phyloP scores from a whole-genome alignment of 2,329 filamentous ascomycete genomes.

The Polychaeton citri region DNA sequence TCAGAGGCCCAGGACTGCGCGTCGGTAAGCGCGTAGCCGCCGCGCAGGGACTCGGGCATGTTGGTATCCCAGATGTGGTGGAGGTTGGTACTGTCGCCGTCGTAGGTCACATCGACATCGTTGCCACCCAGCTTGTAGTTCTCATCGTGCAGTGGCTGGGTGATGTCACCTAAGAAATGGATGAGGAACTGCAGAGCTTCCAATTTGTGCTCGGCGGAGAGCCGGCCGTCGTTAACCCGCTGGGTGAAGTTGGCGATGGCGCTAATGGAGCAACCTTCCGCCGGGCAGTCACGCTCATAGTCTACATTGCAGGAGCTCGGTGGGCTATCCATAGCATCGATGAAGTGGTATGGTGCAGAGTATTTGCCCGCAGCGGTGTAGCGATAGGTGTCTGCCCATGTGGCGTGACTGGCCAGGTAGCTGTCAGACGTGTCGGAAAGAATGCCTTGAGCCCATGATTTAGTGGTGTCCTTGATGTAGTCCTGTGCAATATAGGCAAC shows the following conservation, averaged over 20 bases:
- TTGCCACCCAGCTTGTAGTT: conserved; percentile 31
- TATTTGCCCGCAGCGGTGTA: conserved; percentile 34
- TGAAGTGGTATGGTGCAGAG: conserved; percentile 36
- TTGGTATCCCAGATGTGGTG: conserved; percentile 32
- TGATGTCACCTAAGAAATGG: conserved; percentile 49
- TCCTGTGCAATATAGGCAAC: conserved; percentile 42
- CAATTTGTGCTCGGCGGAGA: conserved; percentile 23
- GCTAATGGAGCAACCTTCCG: conserved; percentile 36
- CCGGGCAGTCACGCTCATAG: conserved; percentile 38
- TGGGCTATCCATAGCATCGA: conserved; percentile 36
- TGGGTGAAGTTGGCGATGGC: conserved; percentile 41
- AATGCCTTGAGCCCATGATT: conserved; percentile 30
- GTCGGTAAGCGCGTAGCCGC: conserved; percentile 25
- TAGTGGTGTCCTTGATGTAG: conserved; percentile 30
- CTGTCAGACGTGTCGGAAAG: conserved; percentile 29
- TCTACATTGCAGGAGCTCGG: conserved; percentile 35
- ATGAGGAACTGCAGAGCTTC: conserved; percentile 38
- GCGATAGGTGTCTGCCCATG: conserved; percentile 42
- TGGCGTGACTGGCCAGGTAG: conserved; percentile 39
- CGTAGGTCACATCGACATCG: conserved; percentile 30
- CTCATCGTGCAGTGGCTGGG: conserved; percentile 52
- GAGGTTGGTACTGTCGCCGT: conserved; percentile 27
- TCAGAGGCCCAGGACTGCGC: conserved; percentile 26
- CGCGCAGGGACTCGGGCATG: conserved; percentile 29
- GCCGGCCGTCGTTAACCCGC: conserved; percentile 19